A percentile compares a stretch with the other conserved stretches of the same genome.
These are phyloP conservation scores for Delphinella strobiligena DNA, from an alignment of 2,329 filamentous ascomycete species.

Conservation along the genomic window DNA sequence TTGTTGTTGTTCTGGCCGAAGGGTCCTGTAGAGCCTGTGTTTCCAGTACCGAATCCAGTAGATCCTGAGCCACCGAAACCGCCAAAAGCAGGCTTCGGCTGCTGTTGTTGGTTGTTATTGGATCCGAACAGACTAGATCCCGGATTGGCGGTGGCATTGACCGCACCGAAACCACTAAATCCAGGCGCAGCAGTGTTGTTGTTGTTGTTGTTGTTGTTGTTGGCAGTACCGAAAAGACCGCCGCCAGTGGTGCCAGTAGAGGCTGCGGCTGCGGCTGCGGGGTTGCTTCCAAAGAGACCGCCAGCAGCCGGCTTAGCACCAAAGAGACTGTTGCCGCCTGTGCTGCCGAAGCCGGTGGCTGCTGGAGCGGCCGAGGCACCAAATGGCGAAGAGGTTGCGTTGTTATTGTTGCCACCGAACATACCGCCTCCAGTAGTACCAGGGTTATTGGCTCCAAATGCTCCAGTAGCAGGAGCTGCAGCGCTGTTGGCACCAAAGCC, in stretches of 20 bases:
- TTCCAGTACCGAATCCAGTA: conserved; percentile 26
- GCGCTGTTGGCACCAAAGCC: conserved; percentile 30
- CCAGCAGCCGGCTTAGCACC: too few relatives aligned
- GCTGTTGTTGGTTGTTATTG: conserved; percentile 9
- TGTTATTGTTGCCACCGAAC: conserved; percentile 26
- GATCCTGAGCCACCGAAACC: conserved; percentile 30
- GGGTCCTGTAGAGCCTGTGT: conserved; percentile 20
- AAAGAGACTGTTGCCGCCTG: too few relatives aligned
- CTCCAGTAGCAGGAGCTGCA: conserved; percentile 20
- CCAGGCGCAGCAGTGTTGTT: conserved; percentile 1
- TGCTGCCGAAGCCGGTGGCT: conserved; percentile 15
- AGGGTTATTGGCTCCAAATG: conserved; percentile 29
- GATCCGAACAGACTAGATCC: conserved; percentile 10
- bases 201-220: conserved; percentile 25
- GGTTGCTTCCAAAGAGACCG: conserved; percentile 16
- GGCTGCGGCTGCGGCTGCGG: conserved; percentile 12
- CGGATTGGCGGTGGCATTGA: conserved; percentile 14
- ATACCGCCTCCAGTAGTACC: conserved; percentile 18
- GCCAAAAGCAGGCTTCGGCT: conserved; percentile 12
- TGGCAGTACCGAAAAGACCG: conserved; percentile 23
- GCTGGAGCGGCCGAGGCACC: conserved; percentile 35
- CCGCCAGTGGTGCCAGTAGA: conserved; percentile 13
- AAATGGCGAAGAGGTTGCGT: conserved; percentile 15
- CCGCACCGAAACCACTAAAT: conserved; percentile 14
- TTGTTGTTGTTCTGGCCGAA: conserved; percentile 12